Percentiles rank a stretch among this genome's conserved stretches.
Conservation (phyloP, 192 early-diverging fungal genomes). For the Chytriomyces sp. region DNA sequence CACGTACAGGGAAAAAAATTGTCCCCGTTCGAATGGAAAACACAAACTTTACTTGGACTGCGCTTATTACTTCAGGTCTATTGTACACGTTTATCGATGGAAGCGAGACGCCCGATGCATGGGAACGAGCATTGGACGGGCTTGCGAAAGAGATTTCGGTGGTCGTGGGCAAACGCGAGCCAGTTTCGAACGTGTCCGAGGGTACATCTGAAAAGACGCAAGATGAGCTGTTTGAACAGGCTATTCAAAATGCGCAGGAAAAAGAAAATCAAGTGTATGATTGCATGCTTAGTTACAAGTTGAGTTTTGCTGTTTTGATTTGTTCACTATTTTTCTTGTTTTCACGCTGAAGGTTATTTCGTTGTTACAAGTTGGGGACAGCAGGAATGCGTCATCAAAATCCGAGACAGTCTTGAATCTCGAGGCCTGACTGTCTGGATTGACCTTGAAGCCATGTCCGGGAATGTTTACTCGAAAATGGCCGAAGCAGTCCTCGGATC, state of each 20-base stretch:
- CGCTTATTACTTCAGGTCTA: constrained; percentile 44
- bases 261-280: background rate
- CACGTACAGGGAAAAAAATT: constrained; percentile 41
- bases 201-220: background rate
- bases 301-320: background rate
- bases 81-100: constrained; percentile 37
- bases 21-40: constrained; percentile 45
- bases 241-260: background rate
- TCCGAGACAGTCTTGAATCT: constrained; percentile 4
- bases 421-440: constrained; percentile 35
- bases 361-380: constrained; percentile 8
- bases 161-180: constrained; percentile 10
- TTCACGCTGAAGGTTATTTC: no score
- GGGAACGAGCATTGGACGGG: constrained; percentile 35
- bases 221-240: constrained; percentile 11
- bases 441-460: constrained; percentile 39
- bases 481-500: constrained; percentile 42
- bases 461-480: constrained; percentile 48
- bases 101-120: constrained; percentile 10
- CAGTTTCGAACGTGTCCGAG: background rate
- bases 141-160: constrained; percentile 31
- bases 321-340: no score
- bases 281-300: constrained; percentile 27
- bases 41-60: constrained; percentile 47
- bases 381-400: constrained; percentile 14